Conservation (phyloP, 176 grass and related monocot species). For the Neostapfia colusana region DNA sequence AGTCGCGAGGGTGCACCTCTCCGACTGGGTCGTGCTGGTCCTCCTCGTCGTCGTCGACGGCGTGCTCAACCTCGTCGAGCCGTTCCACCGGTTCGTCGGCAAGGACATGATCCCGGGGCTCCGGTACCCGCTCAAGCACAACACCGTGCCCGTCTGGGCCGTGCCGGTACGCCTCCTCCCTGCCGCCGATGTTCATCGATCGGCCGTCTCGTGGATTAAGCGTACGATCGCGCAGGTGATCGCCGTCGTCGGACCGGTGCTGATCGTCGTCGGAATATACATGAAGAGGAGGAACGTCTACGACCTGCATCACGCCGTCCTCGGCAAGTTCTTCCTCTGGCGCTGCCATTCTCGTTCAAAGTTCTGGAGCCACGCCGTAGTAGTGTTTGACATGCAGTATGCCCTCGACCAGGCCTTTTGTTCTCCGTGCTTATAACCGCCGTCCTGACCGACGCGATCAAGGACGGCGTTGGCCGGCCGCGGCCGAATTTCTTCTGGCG, state of each 20-base stretch:
- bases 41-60: conserved; percentile 35
- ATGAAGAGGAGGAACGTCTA: conserved; percentile 20
- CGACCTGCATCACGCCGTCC: conserved; percentile 35
- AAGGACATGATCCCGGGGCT: conserved; percentile 48
- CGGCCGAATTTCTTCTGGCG: conserved; percentile 31
- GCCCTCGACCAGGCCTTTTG: not conserved
- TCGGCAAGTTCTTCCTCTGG: not conserved
- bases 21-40: conserved; percentile 47
- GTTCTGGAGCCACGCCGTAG: too few relatives aligned
- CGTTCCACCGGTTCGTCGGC: conserved; percentile 59
- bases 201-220: too few relatives aligned
- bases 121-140: conserved; percentile 52
- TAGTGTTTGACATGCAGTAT: not conserved
- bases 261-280: conserved; percentile 21
- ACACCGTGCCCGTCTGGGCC: conserved; percentile 58
- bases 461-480: conserved; percentile 24
- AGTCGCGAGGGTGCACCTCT: conserved; percentile 35
- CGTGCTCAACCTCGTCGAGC: conserved; percentile 48
- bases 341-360: not conserved
- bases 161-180: not conserved
- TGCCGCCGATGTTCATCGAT: too few relatives aligned
- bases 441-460: conserved; percentile 28
- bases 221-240: not conserved
- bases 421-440: conserved; percentile 22
- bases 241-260: not conserved